Percentiles rank a stretch among this genome's conserved stretches.
Evolutionary conservation across 164 flowering plant genomes (phyloP).

Genomic region (Annona cherimola): DNA sequence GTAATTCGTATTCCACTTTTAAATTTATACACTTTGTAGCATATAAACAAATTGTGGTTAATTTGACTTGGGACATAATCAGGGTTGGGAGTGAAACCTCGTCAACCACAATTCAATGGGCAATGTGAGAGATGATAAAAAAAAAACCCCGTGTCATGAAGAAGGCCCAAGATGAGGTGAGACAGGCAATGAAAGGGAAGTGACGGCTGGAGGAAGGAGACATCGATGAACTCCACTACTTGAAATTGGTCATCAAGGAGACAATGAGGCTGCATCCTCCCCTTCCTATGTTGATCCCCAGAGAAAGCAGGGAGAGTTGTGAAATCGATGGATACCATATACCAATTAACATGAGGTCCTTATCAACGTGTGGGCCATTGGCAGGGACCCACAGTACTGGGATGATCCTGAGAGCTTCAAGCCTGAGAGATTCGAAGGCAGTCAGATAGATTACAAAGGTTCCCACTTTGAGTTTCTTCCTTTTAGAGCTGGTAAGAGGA

Average conservation of each 20-base stretch:
- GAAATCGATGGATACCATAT: background rate
- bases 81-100: too few species aligned
- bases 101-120: too few species aligned
- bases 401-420: background rate
- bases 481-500: slow-evolving; percentile 3
- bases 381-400: slow-evolving; percentile 3
- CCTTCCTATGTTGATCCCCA: background rate
- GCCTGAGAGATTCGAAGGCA: slow-evolving; percentile 3
- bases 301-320: background rate
- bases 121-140: too few species aligned
- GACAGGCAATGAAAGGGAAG: background rate
- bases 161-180: slow-evolving; percentile 1
- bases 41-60: too few species aligned
- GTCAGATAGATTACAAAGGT: slow-evolving; percentile 1
- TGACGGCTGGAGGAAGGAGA: background rate
- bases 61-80: too few species aligned
- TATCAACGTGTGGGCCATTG: background rate
- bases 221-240: background rate
- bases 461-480: background rate
- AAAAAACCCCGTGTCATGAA: too few species aligned
- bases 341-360: background rate
- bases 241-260: background rate
- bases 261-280: background rate
- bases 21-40: too few species aligned
- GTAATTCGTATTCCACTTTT: too few species aligned